These are phyloP conservation scores for Myriangium duriaei DNA, from an alignment of 2,329 filamentous ascomycete genomes.

Conservation along the genomic window DNA sequence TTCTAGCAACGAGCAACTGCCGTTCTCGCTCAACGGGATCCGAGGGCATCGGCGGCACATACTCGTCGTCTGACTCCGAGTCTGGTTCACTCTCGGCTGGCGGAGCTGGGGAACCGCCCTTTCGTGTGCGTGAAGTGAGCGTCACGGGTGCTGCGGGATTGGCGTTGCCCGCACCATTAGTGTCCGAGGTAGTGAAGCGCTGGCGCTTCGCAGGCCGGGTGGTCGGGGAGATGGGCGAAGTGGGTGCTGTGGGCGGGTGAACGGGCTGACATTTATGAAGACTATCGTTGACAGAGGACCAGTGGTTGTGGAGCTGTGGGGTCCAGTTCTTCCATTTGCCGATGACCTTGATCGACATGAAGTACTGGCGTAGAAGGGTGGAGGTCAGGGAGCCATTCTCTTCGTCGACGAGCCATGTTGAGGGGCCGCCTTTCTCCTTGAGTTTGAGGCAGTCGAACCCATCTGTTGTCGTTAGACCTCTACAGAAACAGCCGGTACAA, in stretches of 20 bases:
- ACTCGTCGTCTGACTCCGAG: slow-evolving; percentile 16
- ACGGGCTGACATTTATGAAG: slow-evolving; percentile 41
- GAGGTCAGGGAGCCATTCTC: slow-evolving; percentile 81
- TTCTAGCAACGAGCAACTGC: slow-evolving; percentile 53
- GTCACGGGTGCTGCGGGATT: slow-evolving; percentile 4
- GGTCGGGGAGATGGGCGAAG: slow-evolving; percentile 1
- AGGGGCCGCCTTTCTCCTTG: slow-evolving; percentile 59
- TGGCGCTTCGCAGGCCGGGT: slow-evolving; percentile 2
- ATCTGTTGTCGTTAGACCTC: slow-evolving; percentile 33
- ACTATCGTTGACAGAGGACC: slow-evolving; percentile 50
- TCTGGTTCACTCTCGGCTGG: slow-evolving; percentile 2
- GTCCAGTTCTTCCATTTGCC: slow-evolving; percentile 68
- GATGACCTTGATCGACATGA: slow-evolving; percentile 71
- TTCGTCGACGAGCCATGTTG: slow-evolving; percentile 68
- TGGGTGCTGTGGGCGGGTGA: slow-evolving; percentile 15
- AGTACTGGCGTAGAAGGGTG: slow-evolving; percentile 79
- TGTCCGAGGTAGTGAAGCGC: neutral
- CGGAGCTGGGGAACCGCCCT: slow-evolving; percentile 1
- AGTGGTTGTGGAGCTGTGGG: slow-evolving; percentile 49
- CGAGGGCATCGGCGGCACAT: slow-evolving; percentile 35
- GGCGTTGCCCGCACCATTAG: slow-evolving; percentile 9
- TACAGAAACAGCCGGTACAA: neutral
- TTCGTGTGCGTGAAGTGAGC: slow-evolving; percentile 3
- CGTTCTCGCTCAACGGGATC: slow-evolving; percentile 27
- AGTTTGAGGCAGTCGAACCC: slow-evolving; percentile 69